phyloP scores from a whole-genome alignment of 164 flowering plant genomes.

The Liriodendron chinense region DNA sequence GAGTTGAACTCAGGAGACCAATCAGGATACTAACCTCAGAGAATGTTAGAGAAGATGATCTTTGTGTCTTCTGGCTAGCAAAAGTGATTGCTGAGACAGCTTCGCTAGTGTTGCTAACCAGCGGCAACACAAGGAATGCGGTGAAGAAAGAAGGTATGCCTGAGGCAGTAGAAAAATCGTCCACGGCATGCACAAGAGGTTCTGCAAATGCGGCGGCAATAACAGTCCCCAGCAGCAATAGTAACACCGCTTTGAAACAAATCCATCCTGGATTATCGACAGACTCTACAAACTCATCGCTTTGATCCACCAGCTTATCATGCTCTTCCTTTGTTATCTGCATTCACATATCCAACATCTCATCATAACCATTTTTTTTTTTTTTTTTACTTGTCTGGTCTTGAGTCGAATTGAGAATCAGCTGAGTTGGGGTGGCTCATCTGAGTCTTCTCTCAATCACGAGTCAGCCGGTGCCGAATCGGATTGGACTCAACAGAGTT shows the following conservation, averaged over 20 bases:
- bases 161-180: slow-evolving; percentile 74
- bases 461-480: too few species aligned
- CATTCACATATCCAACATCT: neutral
- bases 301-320: slow-evolving; percentile 31
- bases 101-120: slow-evolving; percentile 90
- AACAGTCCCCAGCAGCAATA: slow-evolving; percentile 58
- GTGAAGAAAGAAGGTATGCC: slow-evolving; percentile 86
- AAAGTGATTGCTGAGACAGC: slow-evolving; percentile 81
- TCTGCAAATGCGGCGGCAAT: slow-evolving; percentile 86
- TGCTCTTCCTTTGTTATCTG: slow-evolving; percentile 57
- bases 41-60: slow-evolving; percentile 75
- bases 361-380: too few species aligned
- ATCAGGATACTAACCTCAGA: slow-evolving; percentile 63
- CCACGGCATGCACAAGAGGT: slow-evolving; percentile 82
- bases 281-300: slow-evolving; percentile 25
- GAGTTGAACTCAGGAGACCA: neutral
- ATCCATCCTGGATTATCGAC: slow-evolving; percentile 37
- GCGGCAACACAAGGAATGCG: slow-evolving; percentile 75
- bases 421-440: too few species aligned
- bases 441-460: too few species aligned
- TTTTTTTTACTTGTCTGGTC: too few species aligned
- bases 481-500: too few species aligned
- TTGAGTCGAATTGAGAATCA: too few species aligned
- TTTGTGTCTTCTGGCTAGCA: slow-evolving; percentile 59
- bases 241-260: slow-evolving; percentile 51